phyloP scores from a whole-genome alignment of 352 stramenopile genomes.

The Phytopythium aichiense region DNA sequence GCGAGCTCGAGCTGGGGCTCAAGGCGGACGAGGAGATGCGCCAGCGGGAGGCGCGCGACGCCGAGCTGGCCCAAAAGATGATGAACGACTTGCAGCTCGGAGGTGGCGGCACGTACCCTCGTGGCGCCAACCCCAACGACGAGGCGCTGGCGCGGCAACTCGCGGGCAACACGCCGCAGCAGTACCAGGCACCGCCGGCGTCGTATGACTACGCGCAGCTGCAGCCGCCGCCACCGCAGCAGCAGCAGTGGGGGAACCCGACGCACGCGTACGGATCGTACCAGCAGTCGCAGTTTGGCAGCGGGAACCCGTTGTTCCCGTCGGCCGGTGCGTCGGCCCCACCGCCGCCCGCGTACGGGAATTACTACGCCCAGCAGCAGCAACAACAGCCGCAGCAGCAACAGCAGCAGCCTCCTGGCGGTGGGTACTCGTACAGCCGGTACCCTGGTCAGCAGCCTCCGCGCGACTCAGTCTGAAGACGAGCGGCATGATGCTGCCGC shows the following conservation, averaged over 20 bases:
- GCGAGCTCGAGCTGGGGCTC: conserved; percentile 68
- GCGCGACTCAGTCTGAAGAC: neutral
- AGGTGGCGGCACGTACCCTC: conserved; percentile 9
- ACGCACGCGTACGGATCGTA: conserved; percentile 36
- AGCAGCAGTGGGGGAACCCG: conserved; percentile 8
- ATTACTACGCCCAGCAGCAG: conserved; percentile 38
- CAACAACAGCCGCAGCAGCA: conserved; percentile 14
- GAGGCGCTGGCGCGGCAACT: conserved; percentile 56
- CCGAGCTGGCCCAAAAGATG: conserved; percentile 60
- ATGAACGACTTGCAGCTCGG: conserved; percentile 60
- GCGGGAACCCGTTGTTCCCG: conserved; percentile 6
- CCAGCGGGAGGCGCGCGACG: conserved; percentile 45
- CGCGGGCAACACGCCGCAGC: conserved; percentile 40
- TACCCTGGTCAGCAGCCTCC: conserved; percentile 34
- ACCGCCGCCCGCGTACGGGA: conserved; percentile 32
- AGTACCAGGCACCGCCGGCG: conserved; percentile 22
- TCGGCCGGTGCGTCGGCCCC: conserved; percentile 21
- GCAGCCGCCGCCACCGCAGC: conserved; percentile 25
- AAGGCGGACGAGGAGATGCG: conserved; percentile 48
- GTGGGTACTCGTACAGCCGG: conserved; percentile 33
- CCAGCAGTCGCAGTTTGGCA: conserved; percentile 22
- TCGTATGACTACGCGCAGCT: conserved; percentile 34
- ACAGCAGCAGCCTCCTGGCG: conserved; percentile 11
- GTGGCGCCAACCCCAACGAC: conserved; percentile 24
- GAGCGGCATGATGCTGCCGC: neutral